Evolutionary conservation across 2,329 filamentous ascomycete species (phyloP), one percentile per base, ranked within the genome.

Genomic region (Chrysosporium keratinophilum): DNA sequence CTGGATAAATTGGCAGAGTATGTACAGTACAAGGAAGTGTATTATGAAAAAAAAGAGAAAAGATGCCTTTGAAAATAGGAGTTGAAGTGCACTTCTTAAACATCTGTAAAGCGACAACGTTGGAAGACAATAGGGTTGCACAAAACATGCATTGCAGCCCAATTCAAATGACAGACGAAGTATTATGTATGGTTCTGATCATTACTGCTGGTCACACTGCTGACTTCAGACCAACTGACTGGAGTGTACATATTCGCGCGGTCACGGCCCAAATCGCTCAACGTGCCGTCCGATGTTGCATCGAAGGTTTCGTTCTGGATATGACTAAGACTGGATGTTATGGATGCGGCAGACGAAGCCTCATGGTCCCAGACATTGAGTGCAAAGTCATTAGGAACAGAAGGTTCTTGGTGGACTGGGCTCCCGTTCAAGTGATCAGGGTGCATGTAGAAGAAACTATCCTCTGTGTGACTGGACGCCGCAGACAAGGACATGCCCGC

Each of bases 221-320:
- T 71, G 42, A 74, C 62, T 52, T 74, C 71, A 35, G 71, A 73
- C 71, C 71, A 74, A 58, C 70, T 71, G 44, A 64, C 64, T 14
- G 71, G 70, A 19, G 71, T 74, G 54, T 61, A 59, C 40, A 63
- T 56, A 9, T 66, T 65, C n/a, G 61, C 65, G 33, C 61, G 57
- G 2, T 64, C 63, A 10, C 58, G 62, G 41, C 61, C 70, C 50
- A 70, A 51, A 17, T 72, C 69, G 57, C 70, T 73, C 52, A 71
- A 48, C 2, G 66, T 70, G 33, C 65, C 69, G 52, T 71, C 69
- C 1, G 70, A 71, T 6, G 62, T 48, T 20, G 45, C 39, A 34
- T 65, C 55, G 54, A 60, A 46, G 3, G 61, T 57, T 5, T 68
- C 60, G 54, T 67, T 57, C 43, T 65, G 58, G 49, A 73, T 62